Percentiles rank a stretch among this genome's conserved stretches.
Evolutionary conservation across 225 moss, liverwort and hornwort genomes (phyloP).

Genomic region (Neckera pumila): DNA sequence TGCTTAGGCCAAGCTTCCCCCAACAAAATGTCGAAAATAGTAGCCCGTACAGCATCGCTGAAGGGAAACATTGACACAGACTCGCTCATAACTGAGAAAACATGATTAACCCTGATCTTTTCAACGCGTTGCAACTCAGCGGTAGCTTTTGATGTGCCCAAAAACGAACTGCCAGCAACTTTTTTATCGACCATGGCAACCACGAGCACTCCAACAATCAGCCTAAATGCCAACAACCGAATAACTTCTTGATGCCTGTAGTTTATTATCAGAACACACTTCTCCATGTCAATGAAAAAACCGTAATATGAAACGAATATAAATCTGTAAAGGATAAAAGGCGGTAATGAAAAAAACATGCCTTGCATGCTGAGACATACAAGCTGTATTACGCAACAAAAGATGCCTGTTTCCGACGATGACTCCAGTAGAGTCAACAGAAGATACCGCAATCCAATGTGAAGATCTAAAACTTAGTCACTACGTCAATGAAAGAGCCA

Average conservation of each 20-base stretch:
- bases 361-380: not conserved
- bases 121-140: slow-evolving; percentile 58
- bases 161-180: slow-evolving; percentile 37
- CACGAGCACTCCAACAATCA: slow-evolving; percentile 59
- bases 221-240: slow-evolving; percentile 52
- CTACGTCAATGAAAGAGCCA: not conserved
- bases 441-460: not conserved
- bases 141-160: slow-evolving; percentile 52
- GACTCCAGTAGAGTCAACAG: not conserved
- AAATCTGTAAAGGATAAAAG: not conserved
- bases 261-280: not conserved
- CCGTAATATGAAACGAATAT: not conserved
- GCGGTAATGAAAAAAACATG: not conserved
- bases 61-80: slow-evolving; percentile 47
- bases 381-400: not conserved
- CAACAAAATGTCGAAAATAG: slow-evolving; percentile 65
- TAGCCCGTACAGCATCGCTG: slow-evolving; percentile 53
- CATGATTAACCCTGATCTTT: slow-evolving; percentile 51
- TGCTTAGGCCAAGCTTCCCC: slow-evolving; percentile 69
- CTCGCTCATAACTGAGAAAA: slow-evolving; percentile 54
- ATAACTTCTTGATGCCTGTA: slow-evolving; percentile 64
- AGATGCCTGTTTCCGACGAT: not conserved
- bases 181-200: slow-evolving; percentile 57
- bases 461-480: not conserved
- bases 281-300: not conserved